Evolutionary conservation across 495 filamentous ascomycete genomes (phyloP).

Genomic region (Penicillium robsamsonii): DNA sequence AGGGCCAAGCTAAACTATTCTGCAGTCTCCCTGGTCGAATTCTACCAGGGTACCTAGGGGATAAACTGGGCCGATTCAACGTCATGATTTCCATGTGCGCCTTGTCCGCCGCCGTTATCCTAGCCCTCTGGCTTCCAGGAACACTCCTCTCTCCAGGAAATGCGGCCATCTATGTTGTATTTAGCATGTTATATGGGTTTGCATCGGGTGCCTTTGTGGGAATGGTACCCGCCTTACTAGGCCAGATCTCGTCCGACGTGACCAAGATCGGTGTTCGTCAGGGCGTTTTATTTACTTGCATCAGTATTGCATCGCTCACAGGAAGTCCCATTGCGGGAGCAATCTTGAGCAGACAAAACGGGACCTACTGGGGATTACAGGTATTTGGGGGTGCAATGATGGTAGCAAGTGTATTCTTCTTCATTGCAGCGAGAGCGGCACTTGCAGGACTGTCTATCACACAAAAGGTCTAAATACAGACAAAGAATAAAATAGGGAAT

Average conservation of each 20-base stretch:
- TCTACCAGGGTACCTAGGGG: conserved; percentile 53
- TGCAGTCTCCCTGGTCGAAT: conserved; percentile 48
- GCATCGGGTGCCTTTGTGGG: conserved; percentile 33
- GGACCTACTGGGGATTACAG: conserved; percentile 16
- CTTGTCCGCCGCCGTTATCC: conserved; percentile 25
- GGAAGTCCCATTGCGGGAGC: conserved; percentile 63
- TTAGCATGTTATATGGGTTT: conserved; percentile 30
- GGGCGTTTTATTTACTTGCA: conserved; percentile 20
- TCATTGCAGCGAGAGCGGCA: conserved; percentile 4
- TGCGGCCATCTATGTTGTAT: conserved; percentile 26
- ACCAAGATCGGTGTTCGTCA: conserved; percentile 22
- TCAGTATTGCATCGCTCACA: conserved; percentile 52
- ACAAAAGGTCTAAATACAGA: conserved; percentile 3
- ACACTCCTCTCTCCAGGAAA: conserved; percentile 11
- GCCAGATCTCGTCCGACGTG: conserved; percentile 27
- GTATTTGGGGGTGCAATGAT: conserved; percentile 19
- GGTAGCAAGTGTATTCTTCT: conserved; percentile 14
- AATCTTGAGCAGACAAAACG: conserved; percentile 14
- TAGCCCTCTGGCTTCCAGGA: conserved; percentile 31
- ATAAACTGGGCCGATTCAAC: conserved; percentile 35
- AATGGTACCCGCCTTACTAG: conserved; percentile 25
- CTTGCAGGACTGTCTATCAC: conserved; percentile 5
- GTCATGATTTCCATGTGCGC: conserved; percentile 20
- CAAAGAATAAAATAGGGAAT: neutral
- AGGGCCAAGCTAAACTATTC: neutral